Percentiles rank a stretch among this genome's conserved stretches.
Evolutionary conservation across 2,329 filamentous ascomycete species (phyloP).

Genomic region (Claviceps maximensis): DNA sequence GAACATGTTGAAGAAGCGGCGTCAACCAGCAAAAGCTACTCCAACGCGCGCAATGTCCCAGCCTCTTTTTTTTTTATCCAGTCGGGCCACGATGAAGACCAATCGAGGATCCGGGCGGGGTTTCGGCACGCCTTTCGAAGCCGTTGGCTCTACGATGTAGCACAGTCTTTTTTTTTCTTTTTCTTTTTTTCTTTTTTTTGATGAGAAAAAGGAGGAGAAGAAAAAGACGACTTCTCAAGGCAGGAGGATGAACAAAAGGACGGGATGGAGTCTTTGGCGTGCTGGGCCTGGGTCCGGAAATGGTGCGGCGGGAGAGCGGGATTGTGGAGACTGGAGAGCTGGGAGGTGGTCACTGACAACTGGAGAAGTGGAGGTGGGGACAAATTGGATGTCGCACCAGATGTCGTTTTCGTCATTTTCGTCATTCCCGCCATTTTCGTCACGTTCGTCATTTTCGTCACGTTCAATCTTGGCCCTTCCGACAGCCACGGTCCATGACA

Average conservation of each 20-base stretch:
- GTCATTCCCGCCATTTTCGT: too few species aligned
- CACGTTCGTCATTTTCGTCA: too few species aligned
- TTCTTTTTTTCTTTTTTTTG: too few species aligned
- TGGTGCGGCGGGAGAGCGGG: background rate
- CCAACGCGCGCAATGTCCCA: background rate
- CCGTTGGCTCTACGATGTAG: too few species aligned
- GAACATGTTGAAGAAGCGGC: constrained; percentile 13
- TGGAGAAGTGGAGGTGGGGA: background rate
- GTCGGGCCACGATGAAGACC: too few species aligned
- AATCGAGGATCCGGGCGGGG: too few species aligned
- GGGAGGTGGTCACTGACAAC: background rate
- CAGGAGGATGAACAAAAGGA: background rate
- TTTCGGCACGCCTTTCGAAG: too few species aligned
- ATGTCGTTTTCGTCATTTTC: background rate
- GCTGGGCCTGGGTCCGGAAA: background rate
- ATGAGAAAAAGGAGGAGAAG: background rate
- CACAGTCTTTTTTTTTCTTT: too few species aligned
- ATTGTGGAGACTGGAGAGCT: background rate
- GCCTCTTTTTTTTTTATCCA: too few species aligned
- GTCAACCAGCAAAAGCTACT: background rate
- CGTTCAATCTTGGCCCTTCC: too few species aligned
- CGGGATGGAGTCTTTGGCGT: background rate
- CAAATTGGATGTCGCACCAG: background rate
- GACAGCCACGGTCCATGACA: too few species aligned
- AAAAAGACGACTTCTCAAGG: too few species aligned